Base-by-base conservation (phyloP, 192 early-diverging fungal species). In the Umbelopsis ramanniana region DNA sequence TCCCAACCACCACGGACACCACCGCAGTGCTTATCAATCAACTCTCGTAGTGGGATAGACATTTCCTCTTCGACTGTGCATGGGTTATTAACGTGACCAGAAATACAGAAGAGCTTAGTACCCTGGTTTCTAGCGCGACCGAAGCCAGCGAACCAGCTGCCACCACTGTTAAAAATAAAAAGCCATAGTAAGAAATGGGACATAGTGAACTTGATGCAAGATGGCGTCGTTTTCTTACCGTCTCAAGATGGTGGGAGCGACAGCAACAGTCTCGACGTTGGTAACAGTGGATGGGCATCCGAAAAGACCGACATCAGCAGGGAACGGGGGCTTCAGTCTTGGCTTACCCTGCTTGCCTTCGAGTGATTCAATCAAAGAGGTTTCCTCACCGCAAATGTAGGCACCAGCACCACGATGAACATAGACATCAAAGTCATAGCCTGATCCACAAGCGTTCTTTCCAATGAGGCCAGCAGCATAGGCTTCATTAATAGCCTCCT, bases 341-440 rank as follows among this genome's bases (percentile, higher is more conserved):
- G 97, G 97, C 87, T 99, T 99, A n/a, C 97, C 97, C 74, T 94
- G 94, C 86, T 97, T 97, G 67, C 97, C 97, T 81, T 98, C 97
- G 29, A 94, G 83, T 23, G 92, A 94, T 82, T 94, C 93, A 68
- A 94, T 94, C 68, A 94, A 86, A 50, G 89, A 87, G 17, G 93
- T 94, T 77, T 99, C 97, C 81, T 99, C 97, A 68, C 97, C 97
- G 78, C 97, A 99, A 79, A 99, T 96, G 76, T 97, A 98, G 14
- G 95, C 97, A 69, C 96, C 97, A 26, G 95, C 97, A 53, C 97
- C 97, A 70, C 96, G 96, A 83, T 99, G 97, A 76, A 99, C 88
- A 74, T 94, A 97, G 5, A 99, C 90, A 74, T 99, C 97, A 86
- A 99, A 97, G 69, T 99, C 96, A 80, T 90, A 97, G 19, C 97